These are phyloP conservation scores for Erysimum pusillum DNA, from an alignment of 441 rosid species.

Conservation along the genomic window DNA sequence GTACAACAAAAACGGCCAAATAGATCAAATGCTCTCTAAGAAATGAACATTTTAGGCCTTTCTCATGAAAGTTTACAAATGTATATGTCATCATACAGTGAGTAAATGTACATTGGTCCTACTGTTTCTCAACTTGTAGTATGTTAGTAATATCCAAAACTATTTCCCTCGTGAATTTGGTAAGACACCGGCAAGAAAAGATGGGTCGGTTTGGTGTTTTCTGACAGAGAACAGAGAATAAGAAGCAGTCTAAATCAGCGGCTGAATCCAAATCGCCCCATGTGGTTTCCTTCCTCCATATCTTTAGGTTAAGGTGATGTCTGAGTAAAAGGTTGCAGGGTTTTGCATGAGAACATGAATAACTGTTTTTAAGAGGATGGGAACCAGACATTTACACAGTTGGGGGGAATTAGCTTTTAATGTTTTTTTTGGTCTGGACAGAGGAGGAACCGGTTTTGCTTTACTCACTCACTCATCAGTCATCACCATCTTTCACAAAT, in stretches of 20 bases:
- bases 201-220: slow-evolving; percentile 56
- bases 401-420: slow-evolving; percentile 54
- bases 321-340: slow-evolving; percentile 59
- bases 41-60: slow-evolving; percentile 49
- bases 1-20: slow-evolving; percentile 82
- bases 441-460: slow-evolving; percentile 35
- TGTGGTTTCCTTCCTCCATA: slow-evolving; percentile 42
- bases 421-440: slow-evolving; percentile 54
- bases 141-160: slow-evolving; percentile 37
- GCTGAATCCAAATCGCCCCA: slow-evolving; percentile 34
- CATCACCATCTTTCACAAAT: slow-evolving; percentile 13
- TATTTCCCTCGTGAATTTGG: slow-evolving; percentile 16
- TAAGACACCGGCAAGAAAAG: slow-evolving; percentile 51
- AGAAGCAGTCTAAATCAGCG: slow-evolving; percentile 44
- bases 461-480: slow-evolving; percentile 29
- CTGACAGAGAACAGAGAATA: slow-evolving; percentile 19
- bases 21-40: slow-evolving; percentile 72
- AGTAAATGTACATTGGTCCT: slow-evolving; percentile 45
- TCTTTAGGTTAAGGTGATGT: slow-evolving; percentile 54
- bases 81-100: slow-evolving; percentile 16
- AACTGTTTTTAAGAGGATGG: slow-evolving; percentile 52
- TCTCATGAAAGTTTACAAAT: slow-evolving; percentile 38
- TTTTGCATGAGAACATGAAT: slow-evolving; percentile 50
- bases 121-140: slow-evolving; percentile 45
- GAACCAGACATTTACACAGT: slow-evolving; percentile 58